Conservation (phyloP, 495 filamentous ascomycete genomes). For the Bathelium albidoporum region DNA sequence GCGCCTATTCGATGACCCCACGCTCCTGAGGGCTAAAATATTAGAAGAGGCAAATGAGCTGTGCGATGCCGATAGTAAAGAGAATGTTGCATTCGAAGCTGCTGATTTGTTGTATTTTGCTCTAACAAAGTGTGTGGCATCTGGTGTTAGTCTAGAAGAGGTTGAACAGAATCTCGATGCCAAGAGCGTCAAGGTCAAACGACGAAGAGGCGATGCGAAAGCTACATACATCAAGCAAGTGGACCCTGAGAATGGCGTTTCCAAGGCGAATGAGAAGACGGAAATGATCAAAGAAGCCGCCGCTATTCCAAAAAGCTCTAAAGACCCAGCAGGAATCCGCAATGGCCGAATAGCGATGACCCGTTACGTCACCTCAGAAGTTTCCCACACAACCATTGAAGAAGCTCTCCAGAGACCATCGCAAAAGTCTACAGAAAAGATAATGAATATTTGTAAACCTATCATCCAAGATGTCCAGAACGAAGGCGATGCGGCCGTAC, state of each 20-base stretch:
- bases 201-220: conserved; percentile 88
- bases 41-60: conserved; percentile 96
- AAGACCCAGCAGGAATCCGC: conserved; percentile 35
- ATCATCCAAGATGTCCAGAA: conserved; percentile 78
- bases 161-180: conserved; percentile 86
- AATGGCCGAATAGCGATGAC: conserved; percentile 71
- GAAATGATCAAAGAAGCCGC: conserved; percentile 35
- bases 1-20: conserved; percentile 79
- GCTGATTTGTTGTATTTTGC: conserved; percentile 96
- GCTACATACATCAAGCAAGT: conserved; percentile 76
- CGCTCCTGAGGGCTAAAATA: conserved; percentile 85
- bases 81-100: conserved; percentile 85
- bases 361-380: conserved; percentile 56
- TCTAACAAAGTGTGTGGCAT: conserved; percentile 71
- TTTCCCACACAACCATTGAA: conserved; percentile 48
- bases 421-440: conserved; percentile 80
- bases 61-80: conserved; percentile 68
- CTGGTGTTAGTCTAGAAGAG: conserved; percentile 75
- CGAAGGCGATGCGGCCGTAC: conserved; percentile 73
- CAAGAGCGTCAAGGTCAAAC: conserved; percentile 87
- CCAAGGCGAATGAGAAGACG: conserved; percentile 11
- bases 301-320: conserved; percentile 32
- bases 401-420: conserved; percentile 75
- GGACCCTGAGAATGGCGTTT: conserved; percentile 42
- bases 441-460: conserved; percentile 78